phyloP scores from a whole-genome alignment of 768 basidiomycete genomes.

The Cystofilobasidium capitatum region DNA sequence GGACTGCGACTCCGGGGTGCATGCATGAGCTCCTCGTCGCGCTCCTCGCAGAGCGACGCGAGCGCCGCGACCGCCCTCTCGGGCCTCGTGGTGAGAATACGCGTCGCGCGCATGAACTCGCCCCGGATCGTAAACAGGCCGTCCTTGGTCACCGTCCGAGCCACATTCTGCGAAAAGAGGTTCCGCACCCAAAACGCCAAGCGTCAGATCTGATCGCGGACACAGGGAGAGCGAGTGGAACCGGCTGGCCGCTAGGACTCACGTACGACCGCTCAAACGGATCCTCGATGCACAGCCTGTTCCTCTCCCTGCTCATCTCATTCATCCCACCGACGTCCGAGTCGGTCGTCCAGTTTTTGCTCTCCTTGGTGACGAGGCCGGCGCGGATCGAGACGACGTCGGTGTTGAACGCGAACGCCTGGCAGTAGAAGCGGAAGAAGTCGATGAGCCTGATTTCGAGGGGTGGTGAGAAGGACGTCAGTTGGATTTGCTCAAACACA shows the following conservation, averaged over 20 bases:
- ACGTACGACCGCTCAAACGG: constrained; percentile 85
- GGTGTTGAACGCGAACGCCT: constrained; percentile 83
- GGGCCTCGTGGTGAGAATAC: constrained; percentile 69
- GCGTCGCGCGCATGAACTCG: constrained; percentile 91
- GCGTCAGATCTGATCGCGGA: neutral
- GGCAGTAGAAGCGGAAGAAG: constrained; percentile 92
- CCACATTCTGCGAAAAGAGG: constrained; percentile 54
- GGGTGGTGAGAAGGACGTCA: constrained; percentile 7
- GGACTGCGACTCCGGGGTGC: constrained; percentile 37
- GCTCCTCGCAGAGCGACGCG: constrained; percentile 84
- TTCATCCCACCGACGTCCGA: constrained; percentile 45
- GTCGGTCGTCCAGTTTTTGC: constrained; percentile 90
- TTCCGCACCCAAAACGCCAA: neutral
- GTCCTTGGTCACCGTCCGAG: constrained; percentile 90
- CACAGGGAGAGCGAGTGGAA: neutral
- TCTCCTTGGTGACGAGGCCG: constrained; percentile 77
- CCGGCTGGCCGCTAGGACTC: neutral
- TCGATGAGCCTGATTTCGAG: constrained; percentile 64
- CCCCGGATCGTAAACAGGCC: constrained; percentile 97
- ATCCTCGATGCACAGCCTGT: constrained; percentile 96
- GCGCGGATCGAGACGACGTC: constrained; percentile 84
- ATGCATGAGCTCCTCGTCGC: constrained; percentile 47
- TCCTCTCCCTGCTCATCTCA: constrained; percentile 60
- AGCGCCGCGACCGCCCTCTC: constrained; percentile 72
- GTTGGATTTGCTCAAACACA: neutral